Percentiles rank a stretch among this genome's conserved stretches.
phyloP scores from a whole-genome alignment of 495 filamentous ascomycete species.

The Thozetella sp. region DNA sequence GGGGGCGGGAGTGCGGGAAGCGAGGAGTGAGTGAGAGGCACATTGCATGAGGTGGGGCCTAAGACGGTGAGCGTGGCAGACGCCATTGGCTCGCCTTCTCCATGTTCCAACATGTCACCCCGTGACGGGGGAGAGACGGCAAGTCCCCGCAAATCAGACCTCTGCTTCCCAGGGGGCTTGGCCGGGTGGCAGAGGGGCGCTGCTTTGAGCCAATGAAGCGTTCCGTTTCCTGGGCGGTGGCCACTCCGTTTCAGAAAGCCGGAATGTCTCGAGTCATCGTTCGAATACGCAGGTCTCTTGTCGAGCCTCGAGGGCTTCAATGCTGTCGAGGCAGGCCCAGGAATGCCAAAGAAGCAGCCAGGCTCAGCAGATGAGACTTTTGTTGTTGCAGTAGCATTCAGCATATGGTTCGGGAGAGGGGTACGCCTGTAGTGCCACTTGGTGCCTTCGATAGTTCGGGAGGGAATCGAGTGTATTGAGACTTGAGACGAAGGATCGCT shows the following conservation, averaged over 20 bases:
- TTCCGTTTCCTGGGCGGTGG: background rate
- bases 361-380: background rate
- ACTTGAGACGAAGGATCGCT: background rate
- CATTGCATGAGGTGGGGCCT: conserved; percentile 1
- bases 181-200: too few relatives aligned
- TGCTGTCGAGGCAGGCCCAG: too few relatives aligned
- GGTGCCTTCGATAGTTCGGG: background rate
- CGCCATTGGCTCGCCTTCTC: background rate
- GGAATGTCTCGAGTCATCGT: conserved; percentile 1
- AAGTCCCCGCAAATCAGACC: background rate
- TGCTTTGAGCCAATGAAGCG: background rate
- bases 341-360: background rate
- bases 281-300: background rate
- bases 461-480: background rate
- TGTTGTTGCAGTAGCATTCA: background rate
- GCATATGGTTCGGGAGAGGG: background rate
- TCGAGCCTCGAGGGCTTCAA: background rate
- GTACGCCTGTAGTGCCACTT: background rate
- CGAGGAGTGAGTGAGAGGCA: background rate
- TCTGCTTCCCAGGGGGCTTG: background rate
- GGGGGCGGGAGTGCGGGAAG: background rate
- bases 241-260: background rate
- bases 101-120: background rate
- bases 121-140: background rate
- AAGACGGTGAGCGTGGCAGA: background rate